Conservation (phyloP, 768 basidiomycete species). For the Mycena floridula region DNA sequence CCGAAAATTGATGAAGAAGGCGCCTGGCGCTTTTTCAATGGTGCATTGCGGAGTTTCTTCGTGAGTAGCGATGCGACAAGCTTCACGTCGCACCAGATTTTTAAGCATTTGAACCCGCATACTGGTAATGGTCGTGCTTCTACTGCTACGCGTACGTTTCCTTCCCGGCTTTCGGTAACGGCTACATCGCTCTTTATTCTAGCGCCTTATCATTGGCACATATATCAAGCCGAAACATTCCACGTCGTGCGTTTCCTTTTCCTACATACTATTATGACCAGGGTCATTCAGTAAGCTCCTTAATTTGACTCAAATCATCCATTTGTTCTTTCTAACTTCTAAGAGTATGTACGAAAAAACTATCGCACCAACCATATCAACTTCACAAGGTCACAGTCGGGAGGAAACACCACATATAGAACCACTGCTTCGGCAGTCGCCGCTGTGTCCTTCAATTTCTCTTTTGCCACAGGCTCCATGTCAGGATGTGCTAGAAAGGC, state of each 20-base stretch:
- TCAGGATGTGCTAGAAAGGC: too few relatives aligned
- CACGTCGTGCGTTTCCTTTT: conserved; percentile 17
- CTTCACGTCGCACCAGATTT: conserved; percentile 17
- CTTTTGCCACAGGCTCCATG: too few relatives aligned
- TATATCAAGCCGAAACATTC: conserved; percentile 21
- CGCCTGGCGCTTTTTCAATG: conserved; percentile 20
- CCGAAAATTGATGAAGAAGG: conserved; percentile 17
- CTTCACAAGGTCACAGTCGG: too few relatives aligned
- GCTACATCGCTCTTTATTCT: background rate
- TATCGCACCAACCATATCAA: too few relatives aligned
- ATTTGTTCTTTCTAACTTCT: too few relatives aligned
- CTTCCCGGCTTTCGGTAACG: background rate
- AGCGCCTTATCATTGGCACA: conserved; percentile 23
- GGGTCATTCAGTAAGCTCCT: too few relatives aligned
- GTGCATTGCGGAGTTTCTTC: conserved; percentile 17
- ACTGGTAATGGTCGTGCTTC: conserved; percentile 18
- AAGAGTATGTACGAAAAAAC: too few relatives aligned
- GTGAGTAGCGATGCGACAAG: conserved; percentile 9
- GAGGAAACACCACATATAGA: too few relatives aligned
- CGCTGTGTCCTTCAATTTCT: too few relatives aligned
- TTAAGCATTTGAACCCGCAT: conserved; percentile 16
- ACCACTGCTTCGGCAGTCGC: too few relatives aligned
- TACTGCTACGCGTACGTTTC: conserved; percentile 17
- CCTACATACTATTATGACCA: too few relatives aligned
- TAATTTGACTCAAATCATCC: too few relatives aligned